These are phyloP conservation scores for Jamesozyma spencerorum DNA, from an alignment of 805 yeast species.

Conservation along the genomic window DNA sequence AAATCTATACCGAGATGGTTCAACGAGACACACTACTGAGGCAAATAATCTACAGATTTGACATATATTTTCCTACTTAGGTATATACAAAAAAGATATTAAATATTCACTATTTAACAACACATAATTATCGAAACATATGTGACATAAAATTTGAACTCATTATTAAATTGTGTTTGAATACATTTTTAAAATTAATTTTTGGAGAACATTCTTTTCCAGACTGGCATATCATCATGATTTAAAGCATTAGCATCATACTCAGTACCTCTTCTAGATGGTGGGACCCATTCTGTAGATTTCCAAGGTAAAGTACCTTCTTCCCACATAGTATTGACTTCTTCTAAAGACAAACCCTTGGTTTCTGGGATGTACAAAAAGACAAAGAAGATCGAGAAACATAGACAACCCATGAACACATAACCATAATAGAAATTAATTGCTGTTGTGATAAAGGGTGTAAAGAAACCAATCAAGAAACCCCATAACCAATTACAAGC, in stretches of 20 bases:
- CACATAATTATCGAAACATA: too few species aligned
- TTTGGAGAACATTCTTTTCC: conserved; percentile 2
- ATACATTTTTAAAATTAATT: too few species aligned
- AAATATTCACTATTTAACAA: too few species aligned
- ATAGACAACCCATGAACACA: conserved; percentile 2
- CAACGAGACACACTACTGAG: too few species aligned
- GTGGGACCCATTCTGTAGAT: conserved; percentile 40
- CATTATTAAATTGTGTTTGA: too few species aligned
- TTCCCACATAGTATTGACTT: conserved; percentile 55
- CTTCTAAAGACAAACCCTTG: conserved; percentile 48
- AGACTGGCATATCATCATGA: conserved; percentile 1
- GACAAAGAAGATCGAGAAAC: neutral
- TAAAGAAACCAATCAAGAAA: conserved; percentile 3
- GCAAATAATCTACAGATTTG: too few species aligned
- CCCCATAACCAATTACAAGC: conserved; percentile 3
- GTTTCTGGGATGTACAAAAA: conserved; percentile 2
- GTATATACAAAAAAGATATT: too few species aligned
- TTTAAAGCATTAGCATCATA: conserved; percentile 2
- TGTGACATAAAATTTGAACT: too few species aligned
- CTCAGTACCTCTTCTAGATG: conserved; percentile 20
- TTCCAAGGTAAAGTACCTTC: conserved; percentile 21
- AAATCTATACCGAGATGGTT: too few species aligned
- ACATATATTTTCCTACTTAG: too few species aligned
- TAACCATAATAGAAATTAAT: conserved; percentile 2
- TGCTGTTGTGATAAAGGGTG: conserved; percentile 1